Evolutionary conservation across 176 grass and related monocot species (phyloP), one percentile per base, ranked within the genome.

Genomic region (Stipa capillata): DNA sequence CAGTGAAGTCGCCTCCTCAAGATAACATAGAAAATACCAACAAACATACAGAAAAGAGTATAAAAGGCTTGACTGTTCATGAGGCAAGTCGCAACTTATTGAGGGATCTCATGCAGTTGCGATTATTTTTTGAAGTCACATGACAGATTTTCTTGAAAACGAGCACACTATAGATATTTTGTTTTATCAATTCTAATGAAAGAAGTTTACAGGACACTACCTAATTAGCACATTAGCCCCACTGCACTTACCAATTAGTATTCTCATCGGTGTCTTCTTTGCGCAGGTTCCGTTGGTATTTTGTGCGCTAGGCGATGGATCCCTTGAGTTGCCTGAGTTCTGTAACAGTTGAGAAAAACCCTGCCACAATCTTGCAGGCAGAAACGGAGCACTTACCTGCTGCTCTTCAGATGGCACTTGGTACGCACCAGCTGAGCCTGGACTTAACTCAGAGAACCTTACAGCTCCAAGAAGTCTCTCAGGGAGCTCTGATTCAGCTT

Each of bases 401-500:
- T 86, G 87, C 58, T 76, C 85, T 72, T 85, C 85, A 84, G 84
- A 79, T 36, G 65, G 79, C 74, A 41, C 78, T 77, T 89, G 45
- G n/a, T 91, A 94, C 35, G 72, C 29, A 70, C 61, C 57, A 65
- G 96, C 92, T 57, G 96, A 98, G 62, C 60, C 83, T 0, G 95
- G 95, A 82, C 85, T 84, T 50, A 98, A 81, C 80, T 93, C 90
- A 12, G 90, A 86, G 60, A 98, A 98, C 73, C 92, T 90, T 72
- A 93, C 77, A 18, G 90, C 95, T 84, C 92, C 87, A 76, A 98
- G 88, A 82, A 98, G 79, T 85, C 60, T 82, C 79, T 98, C 95
- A 3, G 95, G 95, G 14, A 98, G 90, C 74, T 98, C 95, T n/a
- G 90, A 80, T 90, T 98, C 85, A 64, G 79, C 83, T 68, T 94